Evolutionary conservation across 2,329 filamentous ascomycete species (phyloP), one percentile per base, ranked within the genome.

Genomic region (Colletotrichum paranaense): DNA sequence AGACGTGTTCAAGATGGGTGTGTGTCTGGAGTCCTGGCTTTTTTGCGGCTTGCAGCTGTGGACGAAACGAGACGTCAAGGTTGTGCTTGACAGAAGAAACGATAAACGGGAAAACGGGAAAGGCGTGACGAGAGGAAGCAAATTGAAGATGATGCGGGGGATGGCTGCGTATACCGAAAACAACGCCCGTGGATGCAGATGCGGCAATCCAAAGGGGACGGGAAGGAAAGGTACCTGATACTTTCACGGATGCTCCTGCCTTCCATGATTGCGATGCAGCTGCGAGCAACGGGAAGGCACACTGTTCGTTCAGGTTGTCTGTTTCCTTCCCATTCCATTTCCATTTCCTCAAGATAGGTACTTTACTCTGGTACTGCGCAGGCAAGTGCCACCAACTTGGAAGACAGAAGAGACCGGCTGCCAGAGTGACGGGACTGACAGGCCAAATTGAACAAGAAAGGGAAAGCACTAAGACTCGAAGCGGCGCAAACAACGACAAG

Each of bases 151-250:
- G 32, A 30, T 58, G 59, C 58, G 26, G 49, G 42, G 55, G 12
- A 30, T 56, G 66, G 28, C 66, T 42, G 57, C 46, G 66, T 62
- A 62, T 59, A 60, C 56, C 65, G 53, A 66, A 24, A 49, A 22
- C 16, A 42, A 42, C 38, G 38, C 16, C 38, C 16, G 8, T 22
- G 19, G 42, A n/a, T 19, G 26, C 26, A 24, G 35, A 38, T 14
- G 59, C 59, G 59, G 53, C 52, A 69, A 70, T 60, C 67, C 53
- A 24, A 26, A 24, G 19, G 28, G 11, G 26, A 32, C 24, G 30
- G 26, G 26, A 32, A 26, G 30, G 26, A n/a, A 32, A 59, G 55
- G 38, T 68, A 56, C 22, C n/a, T 38, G 22, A 22, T 49, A 26
- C 26, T 24, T 32, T 28, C 12, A 4, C 6, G 9, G 24, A 49